These are phyloP conservation scores for Daldinia concentrica DNA, from an alignment of 495 filamentous ascomycete species.

Conservation along the genomic window DNA sequence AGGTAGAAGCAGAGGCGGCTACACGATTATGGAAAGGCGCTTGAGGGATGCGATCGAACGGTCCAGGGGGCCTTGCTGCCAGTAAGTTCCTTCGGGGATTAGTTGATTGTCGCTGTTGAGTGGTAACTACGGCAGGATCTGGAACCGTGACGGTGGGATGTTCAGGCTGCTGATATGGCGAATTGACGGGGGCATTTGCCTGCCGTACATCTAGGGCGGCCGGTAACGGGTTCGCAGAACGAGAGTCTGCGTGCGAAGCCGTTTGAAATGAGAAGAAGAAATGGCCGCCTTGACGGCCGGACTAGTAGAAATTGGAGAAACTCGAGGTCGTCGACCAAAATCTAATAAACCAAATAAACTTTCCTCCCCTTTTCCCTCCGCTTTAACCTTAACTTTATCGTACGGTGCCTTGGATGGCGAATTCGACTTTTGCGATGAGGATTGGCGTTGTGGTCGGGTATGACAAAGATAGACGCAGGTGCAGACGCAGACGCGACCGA, in stretches of 20 bases:
- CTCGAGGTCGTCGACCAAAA: conserved; percentile 13
- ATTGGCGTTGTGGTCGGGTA: conserved; percentile 30
- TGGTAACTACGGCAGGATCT: conserved; percentile 26
- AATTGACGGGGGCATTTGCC: conserved; percentile 47
- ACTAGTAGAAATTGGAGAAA: conserved; percentile 25
- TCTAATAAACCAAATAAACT: conserved; percentile 10
- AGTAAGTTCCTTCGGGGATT: conserved; percentile 50
- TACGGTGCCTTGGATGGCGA: conserved; percentile 6
- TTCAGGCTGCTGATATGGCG: conserved; percentile 49
- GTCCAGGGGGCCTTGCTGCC: conserved; percentile 38
- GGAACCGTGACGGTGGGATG: conserved; percentile 45
- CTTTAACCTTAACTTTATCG: conserved; percentile 30
- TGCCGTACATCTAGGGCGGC: conserved; percentile 52
- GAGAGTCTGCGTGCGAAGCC: conserved; percentile 55
- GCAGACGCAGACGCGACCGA: conserved; percentile 13
- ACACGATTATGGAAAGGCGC: conserved; percentile 59
- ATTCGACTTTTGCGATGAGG: conserved; percentile 21
- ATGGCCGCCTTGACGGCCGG: conserved; percentile 56
- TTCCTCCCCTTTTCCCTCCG: conserved; percentile 35
- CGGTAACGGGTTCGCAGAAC: conserved; percentile 44
- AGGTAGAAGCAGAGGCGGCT: conserved; percentile 25
- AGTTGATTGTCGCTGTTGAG: conserved; percentile 46
- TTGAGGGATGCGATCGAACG: conserved; percentile 48
- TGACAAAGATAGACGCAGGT: conserved; percentile 33
- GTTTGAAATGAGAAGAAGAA: conserved; percentile 51